Evolutionary conservation across 257 asterid genomes (phyloP), one percentile per base, ranked within the genome.

Genomic region (Solanum habrochaites): DNA sequence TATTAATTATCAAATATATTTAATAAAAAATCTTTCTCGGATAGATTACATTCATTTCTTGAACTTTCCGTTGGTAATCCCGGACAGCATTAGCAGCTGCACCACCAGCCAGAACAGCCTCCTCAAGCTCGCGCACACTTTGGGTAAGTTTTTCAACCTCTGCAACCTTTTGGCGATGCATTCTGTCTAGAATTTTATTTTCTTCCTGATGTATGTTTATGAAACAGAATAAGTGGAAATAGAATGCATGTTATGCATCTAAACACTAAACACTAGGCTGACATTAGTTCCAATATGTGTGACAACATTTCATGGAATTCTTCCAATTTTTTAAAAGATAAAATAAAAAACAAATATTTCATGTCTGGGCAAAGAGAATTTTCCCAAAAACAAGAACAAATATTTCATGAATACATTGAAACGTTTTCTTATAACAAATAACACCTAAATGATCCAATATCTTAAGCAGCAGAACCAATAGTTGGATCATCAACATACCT

Each of bases 401-500:
- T 78, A 52, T 70, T 75, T 77, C 60, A 42, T 42, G 83, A 77
- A 42, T 9, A 77, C 2, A n/a, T 77, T 77, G 83, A 42, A 77
- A 42, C 56, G 43, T 77, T 45, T 77, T 40, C 27, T 39, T n/a
- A 77, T 77, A 21, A 77, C 39, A 42, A 42, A n/a, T n/a, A 8
- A 13, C 23, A 42, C 83, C 83, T 77, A 42, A 77, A 42, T 77
- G 60, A 42, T 74, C 82, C 82, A n/a, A 40, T 40, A 27, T n/a
- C 45, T 40, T 23, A 74, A 74, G 58, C 82, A 74, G 82, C 82
- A 40, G 82, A 74, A 74, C 58, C 58, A 74, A 74, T 49, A 74
- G 58, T 40, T 25, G 70, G 27, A 77, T 37, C 27, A 85, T 73
- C 31, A 81, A 47, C 45, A 86, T 85, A 91, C 99, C 98, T 95